A percentile compares a stretch with the other conserved stretches of the same genome.
phyloP scores from a whole-genome alignment of 2,329 filamentous ascomycete species.

The Biscogniauxia marginata region DNA sequence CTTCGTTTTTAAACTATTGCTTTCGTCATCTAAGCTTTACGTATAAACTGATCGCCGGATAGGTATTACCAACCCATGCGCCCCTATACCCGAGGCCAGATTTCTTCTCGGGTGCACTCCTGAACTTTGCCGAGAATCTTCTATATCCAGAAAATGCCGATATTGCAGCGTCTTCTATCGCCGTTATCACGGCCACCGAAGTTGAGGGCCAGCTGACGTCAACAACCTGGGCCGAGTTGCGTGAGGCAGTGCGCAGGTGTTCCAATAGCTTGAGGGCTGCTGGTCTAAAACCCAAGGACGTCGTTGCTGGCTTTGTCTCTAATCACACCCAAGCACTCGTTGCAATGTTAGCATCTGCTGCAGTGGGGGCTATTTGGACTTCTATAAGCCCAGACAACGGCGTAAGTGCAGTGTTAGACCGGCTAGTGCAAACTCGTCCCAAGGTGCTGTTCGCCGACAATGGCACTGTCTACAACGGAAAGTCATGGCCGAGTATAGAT shows the following conservation, averaged over 20 bases:
- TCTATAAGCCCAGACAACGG: constrained; percentile 91
- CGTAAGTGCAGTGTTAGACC: constrained; percentile 85
- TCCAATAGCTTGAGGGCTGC: constrained; percentile 66
- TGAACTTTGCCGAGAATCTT: constrained; percentile 96
- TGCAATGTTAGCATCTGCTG: constrained; percentile 80
- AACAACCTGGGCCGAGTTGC: constrained; percentile 74
- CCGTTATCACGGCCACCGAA: constrained; percentile 82
- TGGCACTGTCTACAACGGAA: constrained; percentile 86
- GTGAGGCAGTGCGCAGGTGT: constrained; percentile 73
- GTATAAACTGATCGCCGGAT: constrained; percentile 11
- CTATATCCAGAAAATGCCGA: constrained; percentile 67
- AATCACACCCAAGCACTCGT: constrained; percentile 88
- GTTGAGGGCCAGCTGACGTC: constrained; percentile 54
- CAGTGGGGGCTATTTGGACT: constrained; percentile 88
- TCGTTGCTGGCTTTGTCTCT: constrained; percentile 75
- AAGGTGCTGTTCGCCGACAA: constrained; percentile 84
- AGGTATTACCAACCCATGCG: constrained; percentile 67
- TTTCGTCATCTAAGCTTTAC: not conserved
- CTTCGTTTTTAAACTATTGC: not conserved
- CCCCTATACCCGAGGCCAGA: constrained; percentile 82
- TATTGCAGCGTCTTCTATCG: constrained; percentile 59
- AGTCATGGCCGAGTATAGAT: constrained; percentile 73
- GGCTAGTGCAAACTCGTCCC: constrained; percentile 81
- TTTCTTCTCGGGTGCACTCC: constrained; percentile 75
- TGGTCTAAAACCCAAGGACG: constrained; percentile 56